Base-by-base conservation (phyloP, 352 stramenopile genomes). In the Pythium aristosporum region DNA sequence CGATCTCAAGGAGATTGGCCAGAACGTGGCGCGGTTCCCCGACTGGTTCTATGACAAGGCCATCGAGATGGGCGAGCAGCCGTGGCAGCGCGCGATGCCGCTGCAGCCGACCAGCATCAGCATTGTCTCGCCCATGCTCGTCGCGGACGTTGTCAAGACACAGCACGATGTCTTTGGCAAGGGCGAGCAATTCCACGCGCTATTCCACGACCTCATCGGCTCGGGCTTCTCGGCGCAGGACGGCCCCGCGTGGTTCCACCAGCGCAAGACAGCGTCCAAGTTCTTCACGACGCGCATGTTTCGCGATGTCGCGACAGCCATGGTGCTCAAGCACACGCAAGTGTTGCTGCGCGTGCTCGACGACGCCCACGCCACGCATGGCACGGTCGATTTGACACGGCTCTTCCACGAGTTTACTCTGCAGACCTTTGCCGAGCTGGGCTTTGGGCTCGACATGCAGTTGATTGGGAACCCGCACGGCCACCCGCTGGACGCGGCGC, bases 341-440 rank as follows among this genome's bases (percentile, higher is more conserved):
- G 21, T 48, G n/a, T n/a, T 58, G 3, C 21, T 58, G 50, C 16
- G 3, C 23, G 44, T 64, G 37, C 47, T 72, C 7, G 23, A 34
- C 5, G 28, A 39, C 0, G 37, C 44, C 3, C 25, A 12, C 28
- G 21, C 10, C 20, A 43, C 7, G 12, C 2, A 48, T 15, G 36
- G 23, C 8, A 28, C 30, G 1, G 39, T 75, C 6, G 49, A 76
- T 30, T 21, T 76, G 16, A 49, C 54, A 4, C 41, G 46, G 32
- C 46, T 73, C 18, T 55, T 67, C 25, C 28, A 68, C 42, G 25
- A 65, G 44, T 73, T 72, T 46, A 65, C 69, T 49, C 48, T 73
- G 8, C 59, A 76, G 53, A 50, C 64, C 15, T 68, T 76, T 30
- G 51, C 69, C 13, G 63, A 76, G 28, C 57, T 76, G 15, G 69